Percentiles rank a stretch among this genome's conserved stretches.
phyloP scores from a whole-genome alignment of 768 basidiomycete genomes.

The Pulveroboletus sp. region DNA sequence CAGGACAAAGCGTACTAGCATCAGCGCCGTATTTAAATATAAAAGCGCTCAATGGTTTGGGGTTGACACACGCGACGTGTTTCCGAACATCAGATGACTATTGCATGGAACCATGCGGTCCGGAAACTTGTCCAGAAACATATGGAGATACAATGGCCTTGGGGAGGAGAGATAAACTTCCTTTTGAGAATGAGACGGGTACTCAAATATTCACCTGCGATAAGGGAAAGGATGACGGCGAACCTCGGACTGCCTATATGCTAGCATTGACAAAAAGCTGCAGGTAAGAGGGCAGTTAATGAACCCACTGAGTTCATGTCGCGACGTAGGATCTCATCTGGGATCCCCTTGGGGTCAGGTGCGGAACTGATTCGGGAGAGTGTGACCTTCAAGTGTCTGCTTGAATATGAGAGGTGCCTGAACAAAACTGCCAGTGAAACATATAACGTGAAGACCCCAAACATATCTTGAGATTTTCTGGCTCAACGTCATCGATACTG shows the following conservation, averaged over 20 bases:
- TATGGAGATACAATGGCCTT: slow-evolving; percentile 1
- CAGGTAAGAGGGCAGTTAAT: neutral
- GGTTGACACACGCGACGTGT: neutral
- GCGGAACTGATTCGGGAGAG: too few relatives aligned
- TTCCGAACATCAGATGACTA: slow-evolving; percentile 17
- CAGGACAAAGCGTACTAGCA: neutral
- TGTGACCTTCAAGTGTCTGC: too few relatives aligned
- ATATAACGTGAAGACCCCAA: too few relatives aligned
- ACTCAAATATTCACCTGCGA: neutral
- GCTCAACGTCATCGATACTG: too few relatives aligned
- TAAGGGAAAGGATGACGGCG: neutral
- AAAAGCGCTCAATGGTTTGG: neutral
- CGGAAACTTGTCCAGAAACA: slow-evolving; percentile 1
- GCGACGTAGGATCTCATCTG: too few relatives aligned
- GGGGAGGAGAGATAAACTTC: slow-evolving; percentile 2
- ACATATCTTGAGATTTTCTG: too few relatives aligned
- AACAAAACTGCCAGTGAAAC: too few relatives aligned
- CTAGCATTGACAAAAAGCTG: neutral
- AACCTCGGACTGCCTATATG: neutral
- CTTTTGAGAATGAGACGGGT: slow-evolving; percentile 1
- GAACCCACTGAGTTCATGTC: neutral
- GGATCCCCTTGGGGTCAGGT: neutral
- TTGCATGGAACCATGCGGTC: slow-evolving; percentile 3
- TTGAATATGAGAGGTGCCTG: too few relatives aligned
- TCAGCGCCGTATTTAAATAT: slow-evolving; percentile 9